These are phyloP conservation scores for Pichia sp. DNA, from an alignment of 1,139 yeast genomes.

Conservation along the genomic window DNA sequence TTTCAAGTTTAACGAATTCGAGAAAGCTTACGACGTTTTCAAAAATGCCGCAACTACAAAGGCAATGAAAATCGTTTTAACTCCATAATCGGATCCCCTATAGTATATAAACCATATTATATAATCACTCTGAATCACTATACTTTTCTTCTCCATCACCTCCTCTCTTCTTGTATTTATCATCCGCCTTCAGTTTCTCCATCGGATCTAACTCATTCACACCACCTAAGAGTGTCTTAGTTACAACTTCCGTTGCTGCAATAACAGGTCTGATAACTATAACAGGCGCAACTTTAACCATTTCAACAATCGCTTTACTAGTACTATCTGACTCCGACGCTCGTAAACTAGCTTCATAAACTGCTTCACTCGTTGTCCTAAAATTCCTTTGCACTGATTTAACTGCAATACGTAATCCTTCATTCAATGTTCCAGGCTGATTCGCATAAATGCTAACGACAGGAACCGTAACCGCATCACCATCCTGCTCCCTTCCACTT, in stretches of 20 bases:
- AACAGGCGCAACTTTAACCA: slow-evolving; percentile 75
- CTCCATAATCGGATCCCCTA: slow-evolving; percentile 8
- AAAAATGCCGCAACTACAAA: slow-evolving; percentile 37
- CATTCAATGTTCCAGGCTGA: slow-evolving; percentile 65
- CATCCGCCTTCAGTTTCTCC: slow-evolving; percentile 41
- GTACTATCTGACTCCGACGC: slow-evolving; percentile 57
- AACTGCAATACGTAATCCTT: slow-evolving; percentile 71
- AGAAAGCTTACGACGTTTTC: slow-evolving; percentile 54
- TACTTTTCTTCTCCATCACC: background rate
- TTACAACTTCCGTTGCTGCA: slow-evolving; percentile 88
- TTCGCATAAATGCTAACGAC: slow-evolving; percentile 73
- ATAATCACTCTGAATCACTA: background rate
- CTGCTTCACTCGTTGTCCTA: slow-evolving; percentile 56
- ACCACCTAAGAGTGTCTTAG: slow-evolving; percentile 75
- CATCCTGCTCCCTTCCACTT: slow-evolving; percentile 16
- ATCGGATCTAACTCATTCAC: slow-evolving; percentile 73
- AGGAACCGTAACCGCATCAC: slow-evolving; percentile 28
- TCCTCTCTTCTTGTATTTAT: slow-evolving; percentile 36
- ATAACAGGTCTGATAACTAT: slow-evolving; percentile 78
- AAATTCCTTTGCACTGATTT: slow-evolving; percentile 64
- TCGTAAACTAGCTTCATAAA: slow-evolving; percentile 52
- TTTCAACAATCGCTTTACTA: slow-evolving; percentile 57
- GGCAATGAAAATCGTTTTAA: slow-evolving; percentile 35
- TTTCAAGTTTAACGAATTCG: slow-evolving; percentile 50
- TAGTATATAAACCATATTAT: background rate